Evolutionary conservation across 2,329 filamentous ascomycete species (phyloP), one percentile per base, ranked within the genome.

Genomic region (Pestalotiopsis sp.): DNA sequence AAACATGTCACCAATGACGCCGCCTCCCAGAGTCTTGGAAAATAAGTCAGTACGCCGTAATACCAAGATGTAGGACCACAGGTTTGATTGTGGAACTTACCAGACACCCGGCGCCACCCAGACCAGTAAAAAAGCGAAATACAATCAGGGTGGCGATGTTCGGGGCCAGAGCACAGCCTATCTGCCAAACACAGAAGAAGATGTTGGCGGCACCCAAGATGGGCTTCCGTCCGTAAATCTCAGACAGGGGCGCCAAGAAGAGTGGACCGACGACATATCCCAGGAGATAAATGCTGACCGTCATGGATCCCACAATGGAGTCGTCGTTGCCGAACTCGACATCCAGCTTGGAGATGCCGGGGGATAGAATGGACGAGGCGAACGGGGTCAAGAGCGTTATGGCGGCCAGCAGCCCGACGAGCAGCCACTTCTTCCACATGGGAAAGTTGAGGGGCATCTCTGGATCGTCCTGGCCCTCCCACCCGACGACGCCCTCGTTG

Each of bases 301-400:
- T 83, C 75, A 89, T 85, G 14, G 86, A 79, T 17, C 78, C 81
- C 0, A 86, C 71, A 17, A 82, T 82, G 3, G 75, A 70, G 67
- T 79, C 82, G 11, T 73, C 73, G 41, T 81, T 81, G 31, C 79
- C 69, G 62, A 87, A 84, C 41, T 86, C 84, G n/a, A 70, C 68
- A 70, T 82, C 79, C n/a, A 87, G 74, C 31, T 76, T 74, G 0
- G 70, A 66, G 60, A 85, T 82, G 38, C 82, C 83, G 3, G 85
- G 84, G 0, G 84, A 81, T 23, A 86, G 77, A 66, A 91, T 90
- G 1, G 88, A 88, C 9, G 87, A 90, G 0, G 88, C 87, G 39
- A 91, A 87, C 0, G 89, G 88, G 0, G 88, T 90, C 71, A 91
- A 85, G 71, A 91, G 85, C 12, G 88, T 90, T 73, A 90, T 90